Conservation (phyloP, 345 rosid species). For the Eucalyptus erythrocorys region DNA sequence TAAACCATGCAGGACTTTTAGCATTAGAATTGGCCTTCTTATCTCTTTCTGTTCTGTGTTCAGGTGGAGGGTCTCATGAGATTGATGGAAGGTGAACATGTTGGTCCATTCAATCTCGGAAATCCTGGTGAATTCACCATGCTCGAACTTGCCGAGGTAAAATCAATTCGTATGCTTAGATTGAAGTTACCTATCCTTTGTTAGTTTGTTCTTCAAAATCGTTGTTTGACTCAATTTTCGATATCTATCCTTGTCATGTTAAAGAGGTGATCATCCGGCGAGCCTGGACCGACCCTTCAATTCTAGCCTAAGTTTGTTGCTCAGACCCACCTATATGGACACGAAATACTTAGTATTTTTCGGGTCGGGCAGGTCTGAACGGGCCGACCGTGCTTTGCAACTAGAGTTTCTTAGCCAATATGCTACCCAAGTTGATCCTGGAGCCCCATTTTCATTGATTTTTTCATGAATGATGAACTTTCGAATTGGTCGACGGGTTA, state of each 20-base stretch:
- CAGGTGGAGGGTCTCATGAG: slow-evolving; percentile 96
- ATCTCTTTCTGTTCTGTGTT: not conserved
- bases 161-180: not conserved
- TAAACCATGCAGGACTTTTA: not conserved
- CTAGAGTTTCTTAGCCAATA: not conserved
- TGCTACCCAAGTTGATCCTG: not conserved
- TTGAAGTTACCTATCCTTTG: not conserved
- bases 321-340: not conserved
- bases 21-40: not conserved
- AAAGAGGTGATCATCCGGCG: not conserved
- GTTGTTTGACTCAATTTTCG: not conserved
- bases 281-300: not conserved
- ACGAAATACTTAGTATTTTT: not conserved
- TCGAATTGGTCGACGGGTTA: not conserved
- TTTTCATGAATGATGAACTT: not conserved
- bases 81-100: slow-evolving; percentile 94
- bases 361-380: not conserved
- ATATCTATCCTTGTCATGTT: not conserved
- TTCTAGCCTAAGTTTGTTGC: not conserved
- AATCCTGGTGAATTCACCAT: slow-evolving; percentile 79
- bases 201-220: not conserved
- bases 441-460: not conserved
- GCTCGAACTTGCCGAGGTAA: slow-evolving; percentile 94
- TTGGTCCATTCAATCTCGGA: slow-evolving; percentile 85
- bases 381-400: not conserved